Evolutionary conservation across 2,329 filamentous ascomycete genomes (phyloP), one percentile per base, ranked within the genome.

Genomic region (Hypoxylon sp.): DNA sequence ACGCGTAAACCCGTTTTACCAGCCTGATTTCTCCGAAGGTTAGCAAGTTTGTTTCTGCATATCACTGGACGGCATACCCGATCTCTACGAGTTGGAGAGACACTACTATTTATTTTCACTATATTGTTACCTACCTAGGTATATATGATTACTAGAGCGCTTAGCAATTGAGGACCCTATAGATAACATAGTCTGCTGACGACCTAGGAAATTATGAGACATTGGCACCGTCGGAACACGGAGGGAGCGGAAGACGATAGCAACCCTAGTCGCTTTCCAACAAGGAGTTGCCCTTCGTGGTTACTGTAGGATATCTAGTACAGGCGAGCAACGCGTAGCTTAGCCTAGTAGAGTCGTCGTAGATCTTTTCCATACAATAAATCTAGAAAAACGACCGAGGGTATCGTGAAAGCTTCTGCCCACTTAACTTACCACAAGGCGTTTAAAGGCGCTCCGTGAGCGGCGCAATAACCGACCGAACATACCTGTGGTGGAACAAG

Each of bases 1-100:
- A 39, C 29, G 39, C 47, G 39, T 47, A 48, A 65, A 42, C 22
- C 48, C 22, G 52, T 63, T 71, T 29, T 67, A 68, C 68, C 70
- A 72, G 70, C 67, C 67, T 70, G 67, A 67, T 70, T 65, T 70
- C 60, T 70, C 67, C 67, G 54, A 61, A 48, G 48, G 58, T 63
- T 53, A 47, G n/a, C 39, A 19, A 57, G 31, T 62, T 62, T 58
- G 35, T 35, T 54, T 53, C 39, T 50, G 39, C 26, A 26, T 37
- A 14, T 52, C 39, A 61, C 56, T 61, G 24, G 26, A 53, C 58
- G n/a, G n/a, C 33, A 26, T 47, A 24, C 39, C 60, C 60, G 58
- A 56, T 35, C 57, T 58, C 26, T 47, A 19, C 52, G 42, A 68
- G 54, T 54, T 56, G 17, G 51, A 44, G 35, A 68, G 9, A 54